Evolutionary conservation across 371 early-diverging fungal species (phyloP), one percentile per base, ranked within the genome.

Genomic region (Mucor sp.): DNA sequence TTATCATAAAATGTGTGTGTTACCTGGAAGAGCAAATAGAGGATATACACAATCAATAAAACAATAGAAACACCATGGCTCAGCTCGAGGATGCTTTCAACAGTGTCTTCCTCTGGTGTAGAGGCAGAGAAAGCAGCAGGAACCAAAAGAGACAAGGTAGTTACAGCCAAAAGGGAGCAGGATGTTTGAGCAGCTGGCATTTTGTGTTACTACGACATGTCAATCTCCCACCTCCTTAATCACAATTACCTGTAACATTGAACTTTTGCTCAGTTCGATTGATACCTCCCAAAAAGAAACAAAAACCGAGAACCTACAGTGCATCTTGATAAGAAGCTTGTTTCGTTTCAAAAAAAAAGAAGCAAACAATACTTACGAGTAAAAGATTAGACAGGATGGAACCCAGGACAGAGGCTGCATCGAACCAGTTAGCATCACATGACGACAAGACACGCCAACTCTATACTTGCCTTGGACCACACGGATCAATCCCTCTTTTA

Each of bases 121-220:
- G 84, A 71, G 0, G 74, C 74, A 62, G 70, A 71, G 71, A 92
- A 93, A 0, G 94, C 94, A 15, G 95, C 93, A n/a, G 96, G 96
- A 21, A 95, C 79, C 62, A 97, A 65, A 17, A 94, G 79, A 23
- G 93, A 90, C 58, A 93, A 66, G 15, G 93, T 90, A 0, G 93
- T 86, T 59, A 97, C 71, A 4, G 91, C 88, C 66, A 95, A 71
- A 9, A 97, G 84, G 4, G 93, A 90, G 11, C 92, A 83, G 14
- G 88, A 87, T 4, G 93, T 93, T 75, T 94, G 91, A 5, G 95
- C 93, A 58, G 80, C 83, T 80, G 48, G 25, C 44, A 12, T 44
- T 59, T 32, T 28, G 61, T 60, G 12, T 35, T 56, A 37, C 35
- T 23, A 19, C 11, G 21, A 33, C 23, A 48, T 62, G 21, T 48